phyloP scores from a whole-genome alignment of 768 basidiomycete species.

The Nidularia sp. region DNA sequence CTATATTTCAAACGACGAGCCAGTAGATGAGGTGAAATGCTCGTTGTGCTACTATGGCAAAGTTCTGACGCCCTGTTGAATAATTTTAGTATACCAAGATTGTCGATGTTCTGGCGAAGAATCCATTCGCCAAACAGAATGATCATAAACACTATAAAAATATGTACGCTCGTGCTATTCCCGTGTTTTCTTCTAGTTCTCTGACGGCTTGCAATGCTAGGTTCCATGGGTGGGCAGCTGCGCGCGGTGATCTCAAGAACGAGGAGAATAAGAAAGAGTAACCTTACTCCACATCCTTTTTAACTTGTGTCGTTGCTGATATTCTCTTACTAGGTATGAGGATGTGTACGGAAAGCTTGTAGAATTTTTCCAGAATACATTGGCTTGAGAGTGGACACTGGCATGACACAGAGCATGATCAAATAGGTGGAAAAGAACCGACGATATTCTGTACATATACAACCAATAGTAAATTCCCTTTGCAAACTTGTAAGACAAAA shows the following conservation, averaged over 20 bases:
- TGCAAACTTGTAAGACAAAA: too few relatives aligned
- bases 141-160: constrained; percentile 46
- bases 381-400: constrained; percentile 3
- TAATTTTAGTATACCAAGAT: constrained; percentile 45
- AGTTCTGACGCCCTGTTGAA: background rate
- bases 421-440: too few relatives aligned
- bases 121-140: constrained; percentile 44
- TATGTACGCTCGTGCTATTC: constrained; percentile 26
- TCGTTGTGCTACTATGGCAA: background rate
- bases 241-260: constrained; percentile 52
- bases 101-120: constrained; percentile 39
- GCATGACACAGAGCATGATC: too few relatives aligned
- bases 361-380: constrained; percentile 40
- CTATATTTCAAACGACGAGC: constrained; percentile 58
- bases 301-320: background rate
- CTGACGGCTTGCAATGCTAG: constrained; percentile 15
- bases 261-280: constrained; percentile 56
- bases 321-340: constrained; percentile 30
- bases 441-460: too few relatives aligned
- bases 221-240: constrained; percentile 66
- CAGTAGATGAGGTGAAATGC: constrained; percentile 43
- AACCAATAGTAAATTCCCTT: too few relatives aligned
- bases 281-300: constrained; percentile 4
- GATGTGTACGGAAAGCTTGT: constrained; percentile 52
- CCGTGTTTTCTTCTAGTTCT: background rate